A percentile compares a stretch with the other conserved stretches of the same genome.
Conservation (phyloP, 306 rosid species). For the Trifolium dubium region DNA sequence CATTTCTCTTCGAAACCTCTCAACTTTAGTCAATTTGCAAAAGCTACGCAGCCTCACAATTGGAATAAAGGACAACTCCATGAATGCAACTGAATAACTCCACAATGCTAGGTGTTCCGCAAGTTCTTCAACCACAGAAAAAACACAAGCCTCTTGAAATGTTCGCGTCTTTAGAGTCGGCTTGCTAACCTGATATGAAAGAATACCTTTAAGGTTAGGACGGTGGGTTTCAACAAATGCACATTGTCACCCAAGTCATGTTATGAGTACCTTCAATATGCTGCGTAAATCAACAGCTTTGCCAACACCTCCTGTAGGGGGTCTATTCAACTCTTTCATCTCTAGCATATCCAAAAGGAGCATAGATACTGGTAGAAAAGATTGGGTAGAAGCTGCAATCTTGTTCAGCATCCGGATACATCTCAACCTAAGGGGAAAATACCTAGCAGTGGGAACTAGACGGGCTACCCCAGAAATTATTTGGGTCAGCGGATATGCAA, state of each 20-base stretch:
- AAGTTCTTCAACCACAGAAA: constrained; percentile 86
- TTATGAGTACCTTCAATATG: constrained; percentile 68
- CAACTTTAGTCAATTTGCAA: constrained; percentile 82
- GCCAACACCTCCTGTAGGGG: constrained; percentile 87
- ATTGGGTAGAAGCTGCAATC: constrained; percentile 68
- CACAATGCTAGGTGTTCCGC: constrained; percentile 88
- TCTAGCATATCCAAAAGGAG: constrained; percentile 95
- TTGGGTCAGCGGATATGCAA: constrained; percentile 89
- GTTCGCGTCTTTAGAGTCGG: constrained; percentile 85
- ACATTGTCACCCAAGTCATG: constrained; percentile 13
- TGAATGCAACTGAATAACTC: constrained; percentile 91
- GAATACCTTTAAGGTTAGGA: constrained; percentile 31
- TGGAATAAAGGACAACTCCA: constrained; percentile 84
- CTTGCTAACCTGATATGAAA: constrained; percentile 74
- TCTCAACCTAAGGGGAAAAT: constrained; percentile 82
- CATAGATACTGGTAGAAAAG: constrained; percentile 82
- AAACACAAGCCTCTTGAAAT: constrained; percentile 95
- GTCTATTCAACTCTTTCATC: constrained; percentile 87
- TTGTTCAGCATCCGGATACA: constrained; percentile 85
- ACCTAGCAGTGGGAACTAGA: constrained; percentile 88
- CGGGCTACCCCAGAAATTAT: constrained; percentile 87
- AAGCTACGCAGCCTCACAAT: constrained; percentile 78
- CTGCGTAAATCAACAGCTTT: constrained; percentile 84
- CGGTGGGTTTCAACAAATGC: constrained; percentile 10
- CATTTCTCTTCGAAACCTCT: constrained; percentile 80